phyloP scores from a whole-genome alignment of 352 stramenopile genomes.

The Phytopythium sindhum region DNA sequence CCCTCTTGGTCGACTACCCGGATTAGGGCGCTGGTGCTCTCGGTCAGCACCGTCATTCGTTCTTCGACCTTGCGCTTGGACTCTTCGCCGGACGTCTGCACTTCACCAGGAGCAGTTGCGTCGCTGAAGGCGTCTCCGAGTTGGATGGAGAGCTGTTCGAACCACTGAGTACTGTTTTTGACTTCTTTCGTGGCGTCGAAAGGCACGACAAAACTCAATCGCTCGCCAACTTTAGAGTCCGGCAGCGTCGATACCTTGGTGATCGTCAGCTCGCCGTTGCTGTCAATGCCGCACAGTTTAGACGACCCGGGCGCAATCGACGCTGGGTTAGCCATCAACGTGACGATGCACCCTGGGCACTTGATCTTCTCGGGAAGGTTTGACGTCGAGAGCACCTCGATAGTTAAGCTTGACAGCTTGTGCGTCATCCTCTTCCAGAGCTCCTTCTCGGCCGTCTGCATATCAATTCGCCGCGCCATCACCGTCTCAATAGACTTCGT shows the following conservation, averaged over 20 bases:
- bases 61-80: conserved; percentile 14
- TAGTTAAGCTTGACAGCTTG: conserved; percentile 30
- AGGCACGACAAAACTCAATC: conserved; percentile 14
- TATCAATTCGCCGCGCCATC: conserved; percentile 34
- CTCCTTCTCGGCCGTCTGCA: conserved; percentile 10
- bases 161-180: conserved; percentile 20
- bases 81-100: not conserved
- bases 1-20: conserved; percentile 34
- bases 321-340: conserved; percentile 37
- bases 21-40: conserved; percentile 45
- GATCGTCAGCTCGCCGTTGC: conserved; percentile 23
- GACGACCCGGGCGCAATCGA: conserved; percentile 1
- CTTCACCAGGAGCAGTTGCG: not conserved
- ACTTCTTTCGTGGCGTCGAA: conserved; percentile 9
- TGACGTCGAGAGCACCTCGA: conserved; percentile 47
- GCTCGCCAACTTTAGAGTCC: conserved; percentile 14
- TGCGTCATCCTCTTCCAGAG: conserved; percentile 35
- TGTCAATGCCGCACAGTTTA: conserved; percentile 11
- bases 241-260: conserved; percentile 10
- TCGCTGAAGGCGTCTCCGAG: conserved; percentile 16
- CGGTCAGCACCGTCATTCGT: conserved; percentile 23
- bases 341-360: conserved; percentile 37
- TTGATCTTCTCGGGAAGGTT: conserved; percentile 30
- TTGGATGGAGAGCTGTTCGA: conserved; percentile 19
- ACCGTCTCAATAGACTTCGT: conserved; percentile 25